A percentile compares a stretch with the other conserved stretches of the same genome.
phyloP scores from a whole-genome alignment of 1,284 basidiomycete genomes.

The Austroboletus sp. region DNA sequence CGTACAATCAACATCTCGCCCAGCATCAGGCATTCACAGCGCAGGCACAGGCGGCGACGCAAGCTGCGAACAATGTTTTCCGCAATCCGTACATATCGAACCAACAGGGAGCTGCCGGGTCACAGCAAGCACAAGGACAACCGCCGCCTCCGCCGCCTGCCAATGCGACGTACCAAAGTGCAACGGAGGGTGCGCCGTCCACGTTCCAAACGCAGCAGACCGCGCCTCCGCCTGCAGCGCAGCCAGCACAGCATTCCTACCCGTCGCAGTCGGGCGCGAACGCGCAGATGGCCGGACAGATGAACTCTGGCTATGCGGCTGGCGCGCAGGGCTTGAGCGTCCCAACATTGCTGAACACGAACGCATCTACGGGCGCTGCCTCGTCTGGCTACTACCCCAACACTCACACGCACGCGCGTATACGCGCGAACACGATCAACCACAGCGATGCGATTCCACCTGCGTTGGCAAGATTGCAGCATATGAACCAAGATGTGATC shows the following conservation, averaged over 20 bases:
- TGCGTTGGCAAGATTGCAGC: conserved; percentile 79
- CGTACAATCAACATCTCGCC: conserved; percentile 89
- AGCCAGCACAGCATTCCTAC: conserved; percentile 25
- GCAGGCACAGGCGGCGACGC: conserved; percentile 64
- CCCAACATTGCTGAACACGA: conserved; percentile 42
- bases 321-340: conserved; percentile 26
- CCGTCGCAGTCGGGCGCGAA: conserved; percentile 21
- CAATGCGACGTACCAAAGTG: conserved; percentile 17
- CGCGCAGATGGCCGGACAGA: conserved; percentile 19
- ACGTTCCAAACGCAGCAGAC: conserved; percentile 22
- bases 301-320: conserved; percentile 40
- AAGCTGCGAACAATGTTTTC: conserved; percentile 59
- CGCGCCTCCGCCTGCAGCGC: conserved; percentile 29
- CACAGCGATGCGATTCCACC: conserved; percentile 83
- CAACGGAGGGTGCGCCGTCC: conserved; percentile 15
- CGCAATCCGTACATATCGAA: conserved; percentile 67
- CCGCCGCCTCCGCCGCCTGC: conserved; percentile 25
- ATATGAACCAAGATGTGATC: conserved; percentile 83
- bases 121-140: conserved; percentile 31
- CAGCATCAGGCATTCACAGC: conserved; percentile 92
- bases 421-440: conserved; percentile 84
- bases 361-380: conserved; percentile 27
- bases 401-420: conserved; percentile 44
- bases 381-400: conserved; percentile 66
- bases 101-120: conserved; percentile 35